phyloP scores from a whole-genome alignment of 2,329 filamentous ascomycete species.

The Xylaria sp. region DNA sequence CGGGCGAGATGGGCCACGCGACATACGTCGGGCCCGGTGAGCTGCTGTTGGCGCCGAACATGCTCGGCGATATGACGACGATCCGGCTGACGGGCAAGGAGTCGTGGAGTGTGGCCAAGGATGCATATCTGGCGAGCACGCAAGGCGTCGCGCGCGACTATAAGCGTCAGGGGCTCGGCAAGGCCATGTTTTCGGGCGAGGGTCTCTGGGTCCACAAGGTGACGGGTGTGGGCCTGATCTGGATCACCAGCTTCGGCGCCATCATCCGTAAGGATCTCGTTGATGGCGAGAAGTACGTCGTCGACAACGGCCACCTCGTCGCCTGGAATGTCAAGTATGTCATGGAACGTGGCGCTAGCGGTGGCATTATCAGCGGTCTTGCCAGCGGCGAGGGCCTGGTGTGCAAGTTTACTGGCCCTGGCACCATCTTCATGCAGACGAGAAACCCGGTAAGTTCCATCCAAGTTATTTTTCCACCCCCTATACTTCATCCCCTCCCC shows the following conservation, averaged over 20 bases:
- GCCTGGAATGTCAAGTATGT: constrained; percentile 96
- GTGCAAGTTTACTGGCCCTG: constrained; percentile 89
- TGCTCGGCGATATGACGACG: constrained; percentile 79
- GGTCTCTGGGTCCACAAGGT: constrained; percentile 89
- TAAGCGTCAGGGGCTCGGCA: constrained; percentile 78
- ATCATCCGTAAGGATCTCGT: constrained; percentile 83
- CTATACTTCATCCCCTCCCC: neutral
- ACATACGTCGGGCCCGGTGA: constrained; percentile 88
- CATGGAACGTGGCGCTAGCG: constrained; percentile 82
- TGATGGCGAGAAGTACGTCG: constrained; percentile 78
- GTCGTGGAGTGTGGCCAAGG: constrained; percentile 78
- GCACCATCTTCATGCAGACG: constrained; percentile 88
- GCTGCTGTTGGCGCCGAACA: constrained; percentile 72
- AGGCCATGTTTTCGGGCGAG: constrained; percentile 91
- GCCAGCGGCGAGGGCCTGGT: constrained; percentile 81
- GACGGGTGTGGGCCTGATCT: constrained; percentile 71
- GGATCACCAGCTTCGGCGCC: constrained; percentile 89
- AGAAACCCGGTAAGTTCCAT: constrained; percentile 63
- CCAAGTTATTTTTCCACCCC: neutral
- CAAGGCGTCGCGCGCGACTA: constrained; percentile 84
- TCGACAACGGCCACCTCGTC: constrained; percentile 89
- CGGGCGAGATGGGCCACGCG: constrained; percentile 73
- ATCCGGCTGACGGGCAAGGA: constrained; percentile 67
- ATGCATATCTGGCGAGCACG: constrained; percentile 80
- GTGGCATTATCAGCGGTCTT: constrained; percentile 85